Evolutionary conservation across 495 filamentous ascomycete genomes (phyloP).

Genomic region (Aspergillus homomorphus): DNA sequence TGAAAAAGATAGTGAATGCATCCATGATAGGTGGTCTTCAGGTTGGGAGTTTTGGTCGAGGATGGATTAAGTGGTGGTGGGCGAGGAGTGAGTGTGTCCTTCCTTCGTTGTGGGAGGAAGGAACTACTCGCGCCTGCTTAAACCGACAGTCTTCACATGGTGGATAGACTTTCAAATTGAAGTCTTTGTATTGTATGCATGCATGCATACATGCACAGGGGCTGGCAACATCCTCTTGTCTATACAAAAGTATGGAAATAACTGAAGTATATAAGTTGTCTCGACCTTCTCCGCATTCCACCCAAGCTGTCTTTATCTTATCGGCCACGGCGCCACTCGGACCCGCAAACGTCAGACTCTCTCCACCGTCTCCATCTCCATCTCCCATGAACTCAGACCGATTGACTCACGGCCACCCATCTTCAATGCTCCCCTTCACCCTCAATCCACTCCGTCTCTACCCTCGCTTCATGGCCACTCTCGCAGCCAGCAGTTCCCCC

Average conservation of each 20-base stretch:
- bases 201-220: too few species aligned
- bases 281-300: neutral
- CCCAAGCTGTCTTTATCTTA: constrained; percentile 1
- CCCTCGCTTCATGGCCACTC: constrained; percentile 31
- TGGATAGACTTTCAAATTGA: too few species aligned
- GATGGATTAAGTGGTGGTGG: neutral
- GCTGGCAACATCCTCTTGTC: too few species aligned
- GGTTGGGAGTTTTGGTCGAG: neutral
- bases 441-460: neutral
- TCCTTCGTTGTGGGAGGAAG: too few species aligned
- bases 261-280: too few species aligned
- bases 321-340: neutral
- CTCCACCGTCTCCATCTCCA: neutral
- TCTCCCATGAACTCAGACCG: neutral
- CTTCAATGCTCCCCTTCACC: neutral
- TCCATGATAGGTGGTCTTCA: neutral
- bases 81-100: neutral
- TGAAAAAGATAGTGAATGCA: neutral
- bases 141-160: too few species aligned
- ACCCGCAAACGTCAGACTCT: neutral
- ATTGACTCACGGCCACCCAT: neutral
- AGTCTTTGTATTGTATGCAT: too few species aligned
- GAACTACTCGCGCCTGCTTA: too few species aligned
- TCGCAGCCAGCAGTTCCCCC: constrained; percentile 15
- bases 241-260: too few species aligned